Percentiles rank a stretch among this genome's conserved stretches.
Conservation (phyloP, 768 basidiomycete genomes). For the Lactifluus rugatus region DNA sequence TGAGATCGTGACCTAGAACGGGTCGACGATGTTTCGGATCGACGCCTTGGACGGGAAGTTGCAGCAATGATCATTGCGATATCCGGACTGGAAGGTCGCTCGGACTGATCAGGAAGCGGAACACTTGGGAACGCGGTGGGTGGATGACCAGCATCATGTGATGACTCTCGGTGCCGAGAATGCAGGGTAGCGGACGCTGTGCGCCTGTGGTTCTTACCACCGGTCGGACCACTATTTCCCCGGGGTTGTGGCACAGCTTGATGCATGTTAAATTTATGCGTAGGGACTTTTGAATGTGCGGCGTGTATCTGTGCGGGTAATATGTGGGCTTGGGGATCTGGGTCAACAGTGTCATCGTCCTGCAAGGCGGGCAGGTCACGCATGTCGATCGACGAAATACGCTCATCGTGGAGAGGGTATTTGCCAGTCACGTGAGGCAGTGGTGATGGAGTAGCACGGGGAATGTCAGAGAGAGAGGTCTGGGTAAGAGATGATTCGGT, state of each 20-base stretch:
- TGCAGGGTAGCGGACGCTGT: neutral
- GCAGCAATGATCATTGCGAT: constrained; percentile 25
- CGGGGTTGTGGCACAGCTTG: constrained; percentile 3
- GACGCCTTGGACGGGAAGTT: constrained; percentile 27
- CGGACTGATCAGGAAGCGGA: neutral
- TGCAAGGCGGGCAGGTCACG: constrained; percentile 25
- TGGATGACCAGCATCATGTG: neutral
- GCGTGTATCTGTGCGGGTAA: constrained; percentile 11
- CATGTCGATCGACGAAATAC: constrained; percentile 26
- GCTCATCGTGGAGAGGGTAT: constrained; percentile 18
- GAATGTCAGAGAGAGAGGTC: constrained; percentile 25
- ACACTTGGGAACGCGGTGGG: neutral
- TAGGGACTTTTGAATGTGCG: neutral
- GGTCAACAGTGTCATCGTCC: constrained; percentile 22
- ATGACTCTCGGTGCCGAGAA: neutral
- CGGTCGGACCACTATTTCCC: neutral
- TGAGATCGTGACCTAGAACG: constrained; percentile 22
- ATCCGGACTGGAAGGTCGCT: constrained; percentile 26
- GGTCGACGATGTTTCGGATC: constrained; percentile 20
- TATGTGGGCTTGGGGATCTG: constrained; percentile 2
- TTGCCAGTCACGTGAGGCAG: constrained; percentile 4
- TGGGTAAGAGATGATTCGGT: constrained; percentile 17
- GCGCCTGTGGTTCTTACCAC: neutral
- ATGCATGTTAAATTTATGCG: constrained; percentile 2
- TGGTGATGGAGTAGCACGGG: constrained; percentile 17